Percentiles rank a stretch among this genome's conserved stretches.
These are phyloP conservation scores for Zymoseptoria tritici DNA, from an alignment of 2,329 filamentous ascomycete species.

Conservation along the genomic window DNA sequence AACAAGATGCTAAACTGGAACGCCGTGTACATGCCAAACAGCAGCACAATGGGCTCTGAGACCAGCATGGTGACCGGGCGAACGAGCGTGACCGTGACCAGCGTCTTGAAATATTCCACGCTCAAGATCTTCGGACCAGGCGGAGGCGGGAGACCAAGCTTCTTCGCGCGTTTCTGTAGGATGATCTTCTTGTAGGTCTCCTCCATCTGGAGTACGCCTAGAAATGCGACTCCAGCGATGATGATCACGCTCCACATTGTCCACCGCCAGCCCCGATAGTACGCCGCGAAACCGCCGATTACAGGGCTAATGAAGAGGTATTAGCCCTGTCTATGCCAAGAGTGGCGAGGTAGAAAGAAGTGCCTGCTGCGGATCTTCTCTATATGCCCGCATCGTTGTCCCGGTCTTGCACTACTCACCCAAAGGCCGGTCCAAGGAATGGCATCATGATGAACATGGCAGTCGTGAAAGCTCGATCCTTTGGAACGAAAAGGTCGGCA, in stretches of 20 bases:
- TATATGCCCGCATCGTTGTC: neutral
- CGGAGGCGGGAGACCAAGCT: constrained; percentile 23
- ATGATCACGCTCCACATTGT: constrained; percentile 40
- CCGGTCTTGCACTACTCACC: constrained; percentile 26
- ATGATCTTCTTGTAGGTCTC: constrained; percentile 52
- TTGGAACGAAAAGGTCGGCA: constrained; percentile 33
- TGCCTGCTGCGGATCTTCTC: neutral
- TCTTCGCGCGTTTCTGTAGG: constrained; percentile 32
- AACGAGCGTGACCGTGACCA: constrained; percentile 26
- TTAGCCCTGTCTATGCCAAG: neutral
- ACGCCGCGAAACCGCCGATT: constrained; percentile 37
- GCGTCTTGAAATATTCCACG: constrained; percentile 23
- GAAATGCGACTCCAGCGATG: constrained; percentile 32
- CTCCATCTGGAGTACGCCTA: constrained; percentile 36
- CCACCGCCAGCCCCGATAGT: constrained; percentile 38
- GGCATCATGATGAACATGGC: constrained; percentile 36
- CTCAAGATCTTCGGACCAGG: constrained; percentile 18
- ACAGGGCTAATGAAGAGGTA: constrained; percentile 26
- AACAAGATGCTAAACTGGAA: constrained; percentile 28
- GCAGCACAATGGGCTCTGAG: constrained; percentile 31
- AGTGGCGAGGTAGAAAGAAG: neutral
- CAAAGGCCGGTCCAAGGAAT: constrained; percentile 31
- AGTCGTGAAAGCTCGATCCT: constrained; percentile 29
- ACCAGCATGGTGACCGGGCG: constrained; percentile 30
- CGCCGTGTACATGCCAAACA: constrained; percentile 26